These are phyloP conservation scores for Penicillium sp. DNA, from an alignment of 2,329 filamentous ascomycete genomes.

Conservation along the genomic window DNA sequence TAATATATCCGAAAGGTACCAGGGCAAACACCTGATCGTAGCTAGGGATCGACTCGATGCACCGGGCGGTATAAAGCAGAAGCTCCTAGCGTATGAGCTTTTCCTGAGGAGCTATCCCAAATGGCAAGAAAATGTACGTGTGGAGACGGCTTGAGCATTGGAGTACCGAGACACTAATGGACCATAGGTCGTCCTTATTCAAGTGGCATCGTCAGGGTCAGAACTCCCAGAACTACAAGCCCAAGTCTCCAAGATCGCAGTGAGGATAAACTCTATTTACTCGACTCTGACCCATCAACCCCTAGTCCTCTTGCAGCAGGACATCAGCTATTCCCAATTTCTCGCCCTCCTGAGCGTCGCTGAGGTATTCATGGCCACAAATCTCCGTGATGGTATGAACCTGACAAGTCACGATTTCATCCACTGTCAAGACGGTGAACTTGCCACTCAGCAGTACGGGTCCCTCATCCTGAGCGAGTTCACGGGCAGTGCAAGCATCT, in stretches of 20 bases:
- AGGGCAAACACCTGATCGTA: constrained; percentile 84
- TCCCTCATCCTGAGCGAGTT: constrained; percentile 92
- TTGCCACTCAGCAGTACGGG: constrained; percentile 71
- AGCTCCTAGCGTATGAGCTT: constrained; percentile 83
- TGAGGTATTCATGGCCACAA: constrained; percentile 88
- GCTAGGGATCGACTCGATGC: constrained; percentile 90
- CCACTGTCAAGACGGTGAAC: constrained; percentile 80
- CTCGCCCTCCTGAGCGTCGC: constrained; percentile 85
- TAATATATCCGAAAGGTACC: constrained; percentile 75
- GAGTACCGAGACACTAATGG: constrained; percentile 3
- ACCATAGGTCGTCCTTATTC: constrained; percentile 73
- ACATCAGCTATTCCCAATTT: constrained; percentile 88
- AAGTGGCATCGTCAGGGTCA: constrained; percentile 83
- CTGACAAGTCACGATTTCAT: constrained; percentile 90
- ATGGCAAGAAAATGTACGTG: constrained; percentile 67
- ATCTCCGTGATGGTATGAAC: constrained; percentile 95
- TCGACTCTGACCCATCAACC: constrained; percentile 88
- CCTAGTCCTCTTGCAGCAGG: constrained; percentile 86
- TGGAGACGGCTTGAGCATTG: not conserved
- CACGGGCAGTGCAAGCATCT: constrained; percentile 83
- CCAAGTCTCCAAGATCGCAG: constrained; percentile 87
- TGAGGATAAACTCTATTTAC: constrained; percentile 83
- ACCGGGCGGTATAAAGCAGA: constrained; percentile 86
- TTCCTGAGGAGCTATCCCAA: constrained; percentile 89
- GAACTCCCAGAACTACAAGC: constrained; percentile 82